Evolutionary conservation across 2,329 filamentous ascomycete species (phyloP), one percentile per base, ranked within the genome.

Genomic region (Colletotrichum caudatum): DNA sequence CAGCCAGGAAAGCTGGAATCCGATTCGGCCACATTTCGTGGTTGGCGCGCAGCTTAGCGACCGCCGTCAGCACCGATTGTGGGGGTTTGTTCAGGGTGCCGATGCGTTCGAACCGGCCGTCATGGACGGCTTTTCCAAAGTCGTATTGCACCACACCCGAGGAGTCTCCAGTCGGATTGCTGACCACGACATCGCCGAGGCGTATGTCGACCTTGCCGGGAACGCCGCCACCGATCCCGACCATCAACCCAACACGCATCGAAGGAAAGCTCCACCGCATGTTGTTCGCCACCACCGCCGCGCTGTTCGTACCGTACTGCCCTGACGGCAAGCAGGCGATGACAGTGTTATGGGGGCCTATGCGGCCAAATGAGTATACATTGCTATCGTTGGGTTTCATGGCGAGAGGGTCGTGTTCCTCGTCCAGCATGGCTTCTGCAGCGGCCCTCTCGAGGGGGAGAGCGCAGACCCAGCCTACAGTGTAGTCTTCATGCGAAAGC

Each of bases 181-280:
- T 77, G 0, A 80, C 75, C 0, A 78, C 76, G 2, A 80, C 41
- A 9, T 79, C 78, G 0, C 78, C 77, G 0, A 79, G 74, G 0
- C 77, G 76, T 12, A 79, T 73, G 11, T 79, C 78, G 7, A 61
- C 7, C 9, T 37, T 61, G 20, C 20, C 29, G 3, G 58, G 60
- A 5, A 63, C 58, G 7, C 77, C 78, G 11, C 78, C 77, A 2
- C 78, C 78, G 1, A 80, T 78, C 0, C 78, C 78, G 16, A 80
- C 78, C 61, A 79, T 75, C 12, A 77, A 54, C 7, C 71, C 46
- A 11, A 74, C 41, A 0, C 8, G 35, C 2, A 75, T 64, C 0
- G 39, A 63, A 0, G 66, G 63, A 12, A 76, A 77, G 5, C 70
- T 76, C 12, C 71, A 62, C 0, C 18, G 61, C 66, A 77, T 67